These are phyloP conservation scores for Xerocomus minutiporus DNA, from an alignment of 1,284 basidiomycete genomes.

Conservation along the genomic window DNA sequence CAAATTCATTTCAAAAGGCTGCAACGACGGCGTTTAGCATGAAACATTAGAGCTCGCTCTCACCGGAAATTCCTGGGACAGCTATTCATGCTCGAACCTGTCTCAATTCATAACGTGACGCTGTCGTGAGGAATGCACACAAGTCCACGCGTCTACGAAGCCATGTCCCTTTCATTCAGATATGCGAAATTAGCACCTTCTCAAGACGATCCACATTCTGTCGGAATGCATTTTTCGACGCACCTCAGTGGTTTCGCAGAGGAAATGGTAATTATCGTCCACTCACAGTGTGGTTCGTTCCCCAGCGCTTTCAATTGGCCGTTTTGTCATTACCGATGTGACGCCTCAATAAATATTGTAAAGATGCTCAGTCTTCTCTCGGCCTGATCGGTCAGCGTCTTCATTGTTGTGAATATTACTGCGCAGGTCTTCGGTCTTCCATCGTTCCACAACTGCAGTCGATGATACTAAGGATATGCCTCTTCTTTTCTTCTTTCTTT, in stretches of 20 bases:
- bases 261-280: conserved; percentile 6
- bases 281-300: conserved; percentile 8
- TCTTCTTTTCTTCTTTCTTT: not conserved
- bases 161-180: conserved; percentile 8
- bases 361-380: not conserved
- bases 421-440: conserved; percentile 8
- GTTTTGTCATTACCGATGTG: conserved; percentile 18
- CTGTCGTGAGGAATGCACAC: not conserved
- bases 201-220: conserved; percentile 20
- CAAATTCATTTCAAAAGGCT: conserved; percentile 1
- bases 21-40: conserved; percentile 20
- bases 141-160: conserved; percentile 12
- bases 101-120: conserved; percentile 21
- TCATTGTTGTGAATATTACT: conserved; percentile 1
- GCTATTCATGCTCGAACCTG: conserved; percentile 19
- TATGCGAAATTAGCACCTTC: conserved; percentile 13
- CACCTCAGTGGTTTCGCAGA: conserved; percentile 5
- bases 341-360: not conserved
- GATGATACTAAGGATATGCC: not conserved
- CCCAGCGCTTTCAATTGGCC: not conserved
- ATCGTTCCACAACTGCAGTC: not conserved
- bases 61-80: conserved; percentile 12
- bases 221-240: conserved; percentile 4
- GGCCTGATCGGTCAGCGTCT: conserved; percentile 4
- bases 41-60: not conserved